Base-by-base conservation (phyloP, 805 yeast genomes). In the Saccharomyces eubayanus region DNA sequence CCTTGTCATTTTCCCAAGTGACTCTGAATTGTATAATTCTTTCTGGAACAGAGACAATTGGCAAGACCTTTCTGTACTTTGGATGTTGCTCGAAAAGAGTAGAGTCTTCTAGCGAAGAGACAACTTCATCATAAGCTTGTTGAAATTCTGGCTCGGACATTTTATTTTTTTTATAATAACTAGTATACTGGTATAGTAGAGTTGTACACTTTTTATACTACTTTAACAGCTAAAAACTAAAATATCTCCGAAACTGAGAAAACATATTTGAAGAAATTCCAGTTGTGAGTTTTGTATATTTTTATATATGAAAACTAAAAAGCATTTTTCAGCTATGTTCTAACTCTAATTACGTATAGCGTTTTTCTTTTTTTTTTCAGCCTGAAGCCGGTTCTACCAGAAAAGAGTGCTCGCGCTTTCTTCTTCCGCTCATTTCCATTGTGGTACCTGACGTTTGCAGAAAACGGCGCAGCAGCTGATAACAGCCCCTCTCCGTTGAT, bases 1-100 rank as follows among this genome's bases (percentile, higher is more conserved):
- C 96, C 66, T 83, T 77, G 79, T 91, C 97, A 71, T 90, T 89
- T 77, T 91, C 96, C 97, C 97, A 91, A 53, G 84, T 80, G 51
- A 91, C 97, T 77, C 97, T 85, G 86, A 91, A 91, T 75, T 89
- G 96, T 70, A 91, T 83, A 66, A 89, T 77, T 76, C 97, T 85
- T 79, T 91, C 97, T 62, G 97, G 97, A 57, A 89, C 82, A 50
- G 96, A 87, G 59, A 89, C 86, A 60, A 91, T 91, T 55, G 91
- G 89, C 59, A 91, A 79, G 53, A 88, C 91, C 72, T 82, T 83
- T 76, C 86, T 84, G 73, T 88, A 89, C 71, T 89, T 84, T 65
- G 97, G 97, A 72, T 87, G 84, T 76, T 87, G 80, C 62, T 80
- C 75, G 79, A 91, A 91, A 61, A 91, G 80, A 60, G 96, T 86